Conservation (phyloP, 768 basidiomycete genomes). For the Cyclocybe aegerita region DNA sequence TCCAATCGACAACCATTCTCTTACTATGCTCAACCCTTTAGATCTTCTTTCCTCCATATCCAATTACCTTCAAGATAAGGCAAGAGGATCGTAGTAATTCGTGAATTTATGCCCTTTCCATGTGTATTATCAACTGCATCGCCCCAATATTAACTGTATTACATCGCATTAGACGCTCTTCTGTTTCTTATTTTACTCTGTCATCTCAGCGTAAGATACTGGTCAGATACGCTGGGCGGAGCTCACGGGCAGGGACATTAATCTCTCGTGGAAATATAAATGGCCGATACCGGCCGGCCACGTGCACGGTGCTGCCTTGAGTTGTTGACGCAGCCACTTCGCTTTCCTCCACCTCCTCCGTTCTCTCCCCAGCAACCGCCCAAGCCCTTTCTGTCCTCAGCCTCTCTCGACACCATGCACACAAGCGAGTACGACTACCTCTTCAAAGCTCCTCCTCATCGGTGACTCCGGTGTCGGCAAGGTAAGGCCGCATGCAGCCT, state of each 20-base stretch:
- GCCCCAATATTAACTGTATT: no score
- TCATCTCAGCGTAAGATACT: no score
- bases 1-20: no score
- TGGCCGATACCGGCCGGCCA: slow-evolving; percentile 22
- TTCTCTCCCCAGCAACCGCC: slow-evolving; percentile 27
- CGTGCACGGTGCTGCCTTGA: slow-evolving; percentile 30
- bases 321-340: slow-evolving; percentile 37
- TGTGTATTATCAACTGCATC: background rate
- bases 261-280: slow-evolving; percentile 3
- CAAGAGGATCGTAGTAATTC: no score
- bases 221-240: no score
- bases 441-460: slow-evolving; percentile 94
- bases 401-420: slow-evolving; percentile 54
- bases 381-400: slow-evolving; percentile 7
- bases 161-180: background rate
- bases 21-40: no score
- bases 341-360: slow-evolving; percentile 19
- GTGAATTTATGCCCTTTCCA: background rate
- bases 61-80: no score
- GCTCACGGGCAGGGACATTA: background rate
- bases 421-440: slow-evolving; percentile 95
- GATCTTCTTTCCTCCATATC: no score
- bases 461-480: slow-evolving; percentile 96
- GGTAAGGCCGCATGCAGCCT: slow-evolving; percentile 37
- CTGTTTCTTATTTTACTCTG: background rate